Percentiles rank a stretch among this genome's conserved stretches.
Conservation (phyloP, 2,329 filamentous ascomycete species). For the Beauveria sp. region DNA sequence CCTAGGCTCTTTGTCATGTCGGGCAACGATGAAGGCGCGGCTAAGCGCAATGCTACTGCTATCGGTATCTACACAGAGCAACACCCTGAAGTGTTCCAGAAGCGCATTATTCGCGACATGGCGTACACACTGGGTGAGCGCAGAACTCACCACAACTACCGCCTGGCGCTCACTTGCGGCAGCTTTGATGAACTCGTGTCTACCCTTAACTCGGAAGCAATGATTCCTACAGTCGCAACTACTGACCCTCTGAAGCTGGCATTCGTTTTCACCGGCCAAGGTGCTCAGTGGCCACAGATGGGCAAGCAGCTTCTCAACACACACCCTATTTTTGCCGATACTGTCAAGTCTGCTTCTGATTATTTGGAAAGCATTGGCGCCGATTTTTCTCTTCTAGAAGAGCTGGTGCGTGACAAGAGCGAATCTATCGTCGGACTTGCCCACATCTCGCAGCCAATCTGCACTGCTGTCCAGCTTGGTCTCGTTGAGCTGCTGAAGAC, state of each 20-base stretch:
- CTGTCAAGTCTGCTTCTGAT: slow-evolving; percentile 24
- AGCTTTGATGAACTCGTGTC: slow-evolving; percentile 34
- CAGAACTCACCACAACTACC: slow-evolving; percentile 35
- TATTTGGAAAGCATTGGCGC: slow-evolving; percentile 27
- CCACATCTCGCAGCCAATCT: slow-evolving; percentile 36
- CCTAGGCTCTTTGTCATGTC: slow-evolving; percentile 36
- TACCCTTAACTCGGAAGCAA: slow-evolving; percentile 1
- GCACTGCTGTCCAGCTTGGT: slow-evolving; percentile 40
- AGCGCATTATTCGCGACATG: slow-evolving; percentile 35
- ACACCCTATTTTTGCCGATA: slow-evolving; percentile 28
- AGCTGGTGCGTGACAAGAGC: slow-evolving; percentile 27
- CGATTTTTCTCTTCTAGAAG: slow-evolving; percentile 29
- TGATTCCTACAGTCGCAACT: slow-evolving; percentile 14
- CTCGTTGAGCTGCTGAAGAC: slow-evolving; percentile 35
- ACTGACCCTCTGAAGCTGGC: slow-evolving; percentile 17
- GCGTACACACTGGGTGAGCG: slow-evolving; percentile 41
- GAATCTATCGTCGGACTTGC: slow-evolving; percentile 28
- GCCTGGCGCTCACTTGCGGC: slow-evolving; percentile 34
- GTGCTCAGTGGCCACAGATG: slow-evolving; percentile 31
- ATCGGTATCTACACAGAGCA: slow-evolving; percentile 33
- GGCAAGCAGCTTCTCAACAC: slow-evolving; percentile 27
- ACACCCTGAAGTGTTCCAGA: slow-evolving; percentile 34
- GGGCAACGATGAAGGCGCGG: slow-evolving; percentile 29
- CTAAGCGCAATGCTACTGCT: slow-evolving; percentile 22
- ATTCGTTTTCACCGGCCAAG: slow-evolving; percentile 34